Conservation (phyloP, 2,329 filamentous ascomycete species). For the Penicillium janthinellum region DNA sequence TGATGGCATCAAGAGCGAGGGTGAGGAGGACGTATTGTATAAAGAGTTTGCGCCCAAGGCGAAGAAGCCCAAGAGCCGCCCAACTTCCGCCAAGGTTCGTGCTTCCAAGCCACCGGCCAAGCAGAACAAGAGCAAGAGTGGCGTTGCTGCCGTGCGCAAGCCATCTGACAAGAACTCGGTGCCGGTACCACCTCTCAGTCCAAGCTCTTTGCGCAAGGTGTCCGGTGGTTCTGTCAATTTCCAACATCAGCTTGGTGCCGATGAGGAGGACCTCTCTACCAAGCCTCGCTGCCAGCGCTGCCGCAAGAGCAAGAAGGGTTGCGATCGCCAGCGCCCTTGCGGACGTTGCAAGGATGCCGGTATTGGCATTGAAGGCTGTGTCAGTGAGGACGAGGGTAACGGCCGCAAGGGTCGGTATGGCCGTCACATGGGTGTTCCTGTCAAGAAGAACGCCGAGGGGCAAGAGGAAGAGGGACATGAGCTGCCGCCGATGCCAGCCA, state of each 20-base stretch:
- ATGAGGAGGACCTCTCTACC: constrained; percentile 88
- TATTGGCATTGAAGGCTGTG: constrained; percentile 86
- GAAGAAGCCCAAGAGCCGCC: constrained; percentile 57
- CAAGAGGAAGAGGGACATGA: constrained; percentile 57
- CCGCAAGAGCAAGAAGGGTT: constrained; percentile 99
- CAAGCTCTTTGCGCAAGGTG: constrained; percentile 57
- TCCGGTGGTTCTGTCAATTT: constrained; percentile 62
- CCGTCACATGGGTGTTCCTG: constrained; percentile 67
- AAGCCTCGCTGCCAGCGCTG: constrained; percentile 98
- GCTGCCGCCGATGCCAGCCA: constrained; percentile 38
- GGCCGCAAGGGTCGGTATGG: constrained; percentile 92
- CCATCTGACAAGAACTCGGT: constrained; percentile 35
- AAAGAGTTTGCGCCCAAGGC: constrained; percentile 46
- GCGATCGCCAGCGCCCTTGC: constrained; percentile 93
- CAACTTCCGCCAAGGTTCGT: constrained; percentile 36
- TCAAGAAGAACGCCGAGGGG: constrained; percentile 56
- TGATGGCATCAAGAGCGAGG: constrained; percentile 57
- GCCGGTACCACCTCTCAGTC: constrained; percentile 31
- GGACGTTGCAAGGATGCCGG: constrained; percentile 95
- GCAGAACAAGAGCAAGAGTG: constrained; percentile 40
- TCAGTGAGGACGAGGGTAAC: constrained; percentile 97
- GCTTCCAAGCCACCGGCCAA: constrained; percentile 33
- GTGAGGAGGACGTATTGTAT: constrained; percentile 48
- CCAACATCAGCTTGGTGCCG: constrained; percentile 62
- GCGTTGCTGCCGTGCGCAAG: constrained; percentile 41